Evolutionary conservation across 305 asterid genomes (phyloP), one percentile per base, ranked within the genome.

Genomic region (Solanum chacoense): DNA sequence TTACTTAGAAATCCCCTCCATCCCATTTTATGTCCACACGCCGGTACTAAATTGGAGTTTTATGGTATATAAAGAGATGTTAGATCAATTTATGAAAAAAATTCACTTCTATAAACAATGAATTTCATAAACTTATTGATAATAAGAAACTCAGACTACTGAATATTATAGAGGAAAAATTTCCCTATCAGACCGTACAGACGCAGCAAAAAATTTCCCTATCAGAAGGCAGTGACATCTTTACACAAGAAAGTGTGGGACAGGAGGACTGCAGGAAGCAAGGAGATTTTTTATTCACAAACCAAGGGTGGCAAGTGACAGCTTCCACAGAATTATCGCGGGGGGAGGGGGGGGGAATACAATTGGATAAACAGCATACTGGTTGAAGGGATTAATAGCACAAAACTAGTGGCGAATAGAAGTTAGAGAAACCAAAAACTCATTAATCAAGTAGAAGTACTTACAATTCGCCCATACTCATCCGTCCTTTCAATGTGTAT

Each of bases 381-480:
- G 35, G 73, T 50, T 14, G 40, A 50, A 81, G 87, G 72, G 87
- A 4, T 50, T 81, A 81, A 78, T 50, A 31, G 42, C 31, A 50
- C 31, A 83, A 83, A 50, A 18, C 22, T 20, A 50, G 31, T 50
- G 87, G 11, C 4, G 11, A 85, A 83, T 77, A 71, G 3, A 67
- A 79, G n/a, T 11, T 76, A 84, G 79, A 79, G 80, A 36, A 90
- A 86, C 59, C 71, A 71, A 40, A n/a, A 87, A 72, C 32, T 65
- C 26, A 71, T 36, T 77, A 37, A n/a, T 73, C 42, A 50, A 85
- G 91, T 75, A 50, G 75, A 87, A 80, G 9, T 59, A 94, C 99
- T 95, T 93, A 97, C 99, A 87, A 92, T 94, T 89, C 99, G 95
- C 20, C 99, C 99, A 90, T 93, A 96, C 90, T 97, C 99, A 88